Evolutionary conservation across 2,329 filamentous ascomycete genomes (phyloP).

Genomic region (Talaromyces sp.): DNA sequence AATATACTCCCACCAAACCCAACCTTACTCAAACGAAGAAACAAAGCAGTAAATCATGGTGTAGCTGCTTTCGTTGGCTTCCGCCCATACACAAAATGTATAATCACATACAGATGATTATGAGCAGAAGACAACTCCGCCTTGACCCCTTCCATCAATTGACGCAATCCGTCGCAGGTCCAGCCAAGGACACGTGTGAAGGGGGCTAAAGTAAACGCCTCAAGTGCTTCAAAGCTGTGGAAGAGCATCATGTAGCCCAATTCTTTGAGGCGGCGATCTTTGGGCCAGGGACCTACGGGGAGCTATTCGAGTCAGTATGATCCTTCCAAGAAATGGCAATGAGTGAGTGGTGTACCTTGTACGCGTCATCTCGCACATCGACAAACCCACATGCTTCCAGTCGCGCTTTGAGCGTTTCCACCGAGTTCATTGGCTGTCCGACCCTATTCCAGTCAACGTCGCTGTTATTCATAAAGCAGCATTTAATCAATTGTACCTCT

Average conservation of each 20-base stretch:
- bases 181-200: slow-evolving; percentile 26
- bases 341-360: slow-evolving; percentile 10
- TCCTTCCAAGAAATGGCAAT: not conserved
- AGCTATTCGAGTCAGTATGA: slow-evolving; percentile 3
- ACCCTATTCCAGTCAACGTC: slow-evolving; percentile 6
- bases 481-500: slow-evolving; percentile 5
- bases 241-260: slow-evolving; percentile 20
- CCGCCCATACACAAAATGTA: slow-evolving; percentile 23
- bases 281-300: slow-evolving; percentile 27
- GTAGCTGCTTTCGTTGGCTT: slow-evolving; percentile 16
- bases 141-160: slow-evolving; percentile 22
- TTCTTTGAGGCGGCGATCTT: slow-evolving; percentile 25
- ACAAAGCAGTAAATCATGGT: not conserved
- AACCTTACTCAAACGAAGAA: not conserved
- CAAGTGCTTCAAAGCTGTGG: slow-evolving; percentile 22
- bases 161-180: slow-evolving; percentile 24
- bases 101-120: slow-evolving; percentile 23
- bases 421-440: slow-evolving; percentile 12
- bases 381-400: slow-evolving; percentile 14
- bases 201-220: slow-evolving; percentile 23
- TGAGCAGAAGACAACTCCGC: slow-evolving; percentile 22
- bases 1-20: not conserved
- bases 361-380: slow-evolving; percentile 16
- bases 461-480: not conserved
- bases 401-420: slow-evolving; percentile 6